Evolutionary conservation across 345 rosid genomes (phyloP).

Genomic region (Gossypium turneri): DNA sequence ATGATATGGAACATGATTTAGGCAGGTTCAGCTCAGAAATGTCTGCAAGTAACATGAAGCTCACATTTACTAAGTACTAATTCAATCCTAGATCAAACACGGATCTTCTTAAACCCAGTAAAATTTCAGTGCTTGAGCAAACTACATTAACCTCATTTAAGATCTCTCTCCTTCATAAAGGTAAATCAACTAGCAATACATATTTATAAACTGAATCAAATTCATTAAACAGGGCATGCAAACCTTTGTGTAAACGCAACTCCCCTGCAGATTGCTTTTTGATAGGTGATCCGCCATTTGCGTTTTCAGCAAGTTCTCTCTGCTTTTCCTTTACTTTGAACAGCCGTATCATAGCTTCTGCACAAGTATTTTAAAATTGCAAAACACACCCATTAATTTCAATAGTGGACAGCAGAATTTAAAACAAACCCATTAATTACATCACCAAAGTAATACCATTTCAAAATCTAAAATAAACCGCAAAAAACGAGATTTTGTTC

Average conservation of each 20-base stretch:
- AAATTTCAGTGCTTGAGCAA: not conserved
- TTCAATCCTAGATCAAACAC: not conserved
- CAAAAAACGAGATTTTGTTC: not conserved
- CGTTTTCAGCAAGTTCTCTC: slow-evolving; percentile 68
- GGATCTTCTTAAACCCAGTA: not conserved
- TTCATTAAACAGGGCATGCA: not conserved
- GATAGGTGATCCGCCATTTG: slow-evolving; percentile 49
- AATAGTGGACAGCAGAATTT: not conserved
- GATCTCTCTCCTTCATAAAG: too few species aligned
- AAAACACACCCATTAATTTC: not conserved
- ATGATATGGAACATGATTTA: slow-evolving; percentile 54
- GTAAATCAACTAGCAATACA: not conserved
- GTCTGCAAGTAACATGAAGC: slow-evolving; percentile 32
- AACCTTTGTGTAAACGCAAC: slow-evolving; percentile 86
- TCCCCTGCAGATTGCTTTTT: slow-evolving; percentile 85
- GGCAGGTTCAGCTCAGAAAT: slow-evolving; percentile 78
- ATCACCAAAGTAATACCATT: not conserved
- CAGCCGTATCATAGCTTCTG: slow-evolving; percentile 65
- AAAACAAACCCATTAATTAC: not conserved
- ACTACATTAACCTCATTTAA: not conserved
- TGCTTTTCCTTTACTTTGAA: slow-evolving; percentile 87
- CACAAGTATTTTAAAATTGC: not conserved
- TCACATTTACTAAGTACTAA: not conserved
- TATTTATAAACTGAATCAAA: not conserved
- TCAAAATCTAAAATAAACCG: not conserved